Percentiles rank a stretch among this genome's conserved stretches.
Conservation (phyloP, 192 early-diverging fungal species). For the Backusella macrospora region DNA sequence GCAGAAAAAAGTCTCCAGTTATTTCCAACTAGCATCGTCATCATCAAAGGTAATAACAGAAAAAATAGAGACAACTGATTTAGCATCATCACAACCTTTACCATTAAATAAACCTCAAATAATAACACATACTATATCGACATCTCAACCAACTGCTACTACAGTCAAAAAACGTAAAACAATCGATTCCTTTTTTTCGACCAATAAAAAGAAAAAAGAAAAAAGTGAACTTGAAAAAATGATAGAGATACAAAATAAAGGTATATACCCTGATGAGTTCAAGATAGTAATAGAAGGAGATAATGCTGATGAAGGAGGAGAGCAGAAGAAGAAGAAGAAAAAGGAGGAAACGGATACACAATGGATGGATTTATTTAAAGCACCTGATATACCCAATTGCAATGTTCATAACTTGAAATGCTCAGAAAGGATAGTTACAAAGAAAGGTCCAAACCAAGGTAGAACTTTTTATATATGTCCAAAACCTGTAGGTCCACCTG, state of each 20-base stretch:
- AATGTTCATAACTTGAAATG: neutral
- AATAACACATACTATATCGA: too few relatives aligned
- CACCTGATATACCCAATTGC: slow-evolving; percentile 4
- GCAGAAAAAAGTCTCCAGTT: neutral
- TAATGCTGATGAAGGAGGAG: neutral
- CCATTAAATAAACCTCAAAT: too few relatives aligned
- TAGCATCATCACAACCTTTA: too few relatives aligned
- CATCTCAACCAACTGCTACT: neutral
- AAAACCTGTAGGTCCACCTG: neutral
- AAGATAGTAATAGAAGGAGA: neutral
- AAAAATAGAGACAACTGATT: too few relatives aligned
- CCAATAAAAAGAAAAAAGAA: neutral
- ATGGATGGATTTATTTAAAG: neutral
- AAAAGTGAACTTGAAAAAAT: neutral
- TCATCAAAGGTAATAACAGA: neutral
- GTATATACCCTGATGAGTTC: neutral
- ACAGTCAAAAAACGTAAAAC: neutral
- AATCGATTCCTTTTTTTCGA: neutral
- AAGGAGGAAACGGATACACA: neutral
- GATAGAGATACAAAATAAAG: slow-evolving; percentile 8
- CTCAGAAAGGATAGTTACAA: neutral
- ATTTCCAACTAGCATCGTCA: neutral
- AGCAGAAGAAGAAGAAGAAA: neutral
- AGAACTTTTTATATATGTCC: neutral
- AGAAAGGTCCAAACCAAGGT: neutral